Evolutionary conservation across 2,329 filamentous ascomycete genomes (phyloP).

Genomic region (Alternaria brassicicola): DNA sequence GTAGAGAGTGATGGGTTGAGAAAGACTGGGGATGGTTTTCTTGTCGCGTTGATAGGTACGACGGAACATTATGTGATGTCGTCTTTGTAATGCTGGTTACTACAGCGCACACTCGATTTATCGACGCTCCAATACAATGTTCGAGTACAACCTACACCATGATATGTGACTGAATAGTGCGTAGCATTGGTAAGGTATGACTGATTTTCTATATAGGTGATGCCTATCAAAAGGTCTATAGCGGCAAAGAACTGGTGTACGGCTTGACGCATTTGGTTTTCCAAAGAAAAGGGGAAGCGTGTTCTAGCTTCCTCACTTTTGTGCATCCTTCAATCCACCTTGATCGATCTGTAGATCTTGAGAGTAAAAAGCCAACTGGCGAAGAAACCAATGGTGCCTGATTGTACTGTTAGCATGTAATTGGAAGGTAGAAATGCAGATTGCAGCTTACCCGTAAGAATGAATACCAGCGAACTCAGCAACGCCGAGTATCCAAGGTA

Average conservation of each 20-base stretch:
- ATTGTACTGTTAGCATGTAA: constrained; percentile 12
- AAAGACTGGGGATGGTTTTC: not conserved
- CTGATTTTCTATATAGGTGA: not conserved
- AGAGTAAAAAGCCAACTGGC: constrained; percentile 92
- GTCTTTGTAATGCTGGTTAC: too few species aligned
- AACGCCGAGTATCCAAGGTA: constrained; percentile 93
- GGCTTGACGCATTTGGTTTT: not conserved
- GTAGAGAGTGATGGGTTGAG: not conserved
- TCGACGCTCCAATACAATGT: not conserved
- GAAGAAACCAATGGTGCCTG: constrained; percentile 94
- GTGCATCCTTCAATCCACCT: constrained; percentile 72
- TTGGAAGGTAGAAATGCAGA: not conserved
- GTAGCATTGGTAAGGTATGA: not conserved
- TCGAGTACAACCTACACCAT: not conserved
- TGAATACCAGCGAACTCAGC: constrained; percentile 89
- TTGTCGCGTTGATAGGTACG: not conserved
- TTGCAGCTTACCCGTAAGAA: constrained; percentile 78
- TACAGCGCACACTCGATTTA: not conserved
- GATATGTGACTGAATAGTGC: not conserved
- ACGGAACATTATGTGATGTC: too few species aligned
- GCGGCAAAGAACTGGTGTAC: not conserved
- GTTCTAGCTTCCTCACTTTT: not conserved
- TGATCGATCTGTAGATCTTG: constrained; percentile 96
- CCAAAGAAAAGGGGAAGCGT: not conserved
- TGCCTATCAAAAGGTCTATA: not conserved